A percentile compares a stretch with the other conserved stretches of the same genome.
Evolutionary conservation across 129 eudicot species (phyloP).

Genomic region (Pulicaria dysenterica): DNA sequence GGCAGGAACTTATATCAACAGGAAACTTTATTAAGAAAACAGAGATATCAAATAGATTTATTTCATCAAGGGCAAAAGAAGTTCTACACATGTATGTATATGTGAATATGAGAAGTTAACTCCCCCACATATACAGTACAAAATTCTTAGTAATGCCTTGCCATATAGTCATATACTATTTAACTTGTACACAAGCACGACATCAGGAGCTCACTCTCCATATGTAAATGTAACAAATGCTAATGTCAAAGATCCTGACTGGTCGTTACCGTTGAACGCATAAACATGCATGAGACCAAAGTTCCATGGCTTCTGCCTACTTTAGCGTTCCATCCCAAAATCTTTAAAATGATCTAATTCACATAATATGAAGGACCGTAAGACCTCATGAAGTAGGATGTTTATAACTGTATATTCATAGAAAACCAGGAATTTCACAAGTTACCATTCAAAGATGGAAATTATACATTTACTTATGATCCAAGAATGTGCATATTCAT

Average conservation of each 20-base stretch:
- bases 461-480: conserved; percentile 9
- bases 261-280: background rate
- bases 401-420: background rate
- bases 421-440: background rate
- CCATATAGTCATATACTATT: background rate
- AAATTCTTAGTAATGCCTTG: background rate
- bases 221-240: background rate
- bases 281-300: conserved; percentile 14
- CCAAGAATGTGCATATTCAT: background rate
- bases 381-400: background rate
- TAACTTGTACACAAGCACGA: conserved; percentile 8
- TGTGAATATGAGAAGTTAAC: background rate
- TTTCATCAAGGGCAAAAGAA: background rate
- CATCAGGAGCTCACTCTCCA: conserved; percentile 18
- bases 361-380: background rate
- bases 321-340: conserved; percentile 3
- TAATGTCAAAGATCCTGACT: background rate
- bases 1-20: background rate
- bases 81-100: conserved; percentile 8
- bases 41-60: background rate
- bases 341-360: background rate
- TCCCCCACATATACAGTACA: background rate
- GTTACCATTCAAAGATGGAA: background rate
- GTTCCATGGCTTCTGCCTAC: conserved; percentile 16
- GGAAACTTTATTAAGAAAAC: background rate